A percentile compares a stretch with the other conserved stretches of the same genome.
Conservation (phyloP, 805 yeast genomes). For the Starmerella apis region DNA sequence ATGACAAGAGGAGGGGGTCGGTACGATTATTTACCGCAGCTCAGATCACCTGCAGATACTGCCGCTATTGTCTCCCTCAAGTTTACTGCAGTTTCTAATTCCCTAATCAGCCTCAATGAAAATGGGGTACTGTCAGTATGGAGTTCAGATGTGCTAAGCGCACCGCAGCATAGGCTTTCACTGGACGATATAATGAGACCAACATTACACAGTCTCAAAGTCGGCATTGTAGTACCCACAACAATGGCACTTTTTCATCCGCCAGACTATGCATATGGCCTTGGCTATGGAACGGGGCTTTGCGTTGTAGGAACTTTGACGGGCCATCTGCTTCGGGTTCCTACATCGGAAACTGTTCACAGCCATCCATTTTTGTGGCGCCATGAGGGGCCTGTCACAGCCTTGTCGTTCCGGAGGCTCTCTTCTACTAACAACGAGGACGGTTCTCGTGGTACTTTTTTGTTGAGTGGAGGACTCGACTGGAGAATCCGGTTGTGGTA, state of each 20-base stretch:
- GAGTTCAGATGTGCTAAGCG: constrained; percentile 33
- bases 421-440: background rate
- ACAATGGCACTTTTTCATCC: constrained; percentile 10
- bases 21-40: constrained; percentile 27
- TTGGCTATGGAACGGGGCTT: constrained; percentile 18
- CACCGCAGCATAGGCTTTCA: constrained; percentile 30
- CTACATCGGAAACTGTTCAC: constrained; percentile 7
- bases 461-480: constrained; percentile 20
- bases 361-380: constrained; percentile 7
- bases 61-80: constrained; percentile 27
- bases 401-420: constrained; percentile 8
- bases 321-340: constrained; percentile 18
- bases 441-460: constrained; percentile 1
- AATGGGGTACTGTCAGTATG: constrained; percentile 35
- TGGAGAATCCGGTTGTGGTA: constrained; percentile 19
- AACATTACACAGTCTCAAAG: background rate
- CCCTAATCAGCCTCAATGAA: constrained; percentile 31
- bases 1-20: constrained; percentile 30
- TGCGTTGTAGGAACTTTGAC: constrained; percentile 16
- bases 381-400: constrained; percentile 16
- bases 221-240: constrained; percentile 17
- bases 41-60: constrained; percentile 32
- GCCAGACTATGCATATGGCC: constrained; percentile 9
- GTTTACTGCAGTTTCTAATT: constrained; percentile 27
- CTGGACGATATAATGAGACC: constrained; percentile 21